Evolutionary conservation across 768 basidiomycete species (phyloP), one percentile per base, ranked within the genome.

Genomic region (Candolleomyces aberdarensis): DNA sequence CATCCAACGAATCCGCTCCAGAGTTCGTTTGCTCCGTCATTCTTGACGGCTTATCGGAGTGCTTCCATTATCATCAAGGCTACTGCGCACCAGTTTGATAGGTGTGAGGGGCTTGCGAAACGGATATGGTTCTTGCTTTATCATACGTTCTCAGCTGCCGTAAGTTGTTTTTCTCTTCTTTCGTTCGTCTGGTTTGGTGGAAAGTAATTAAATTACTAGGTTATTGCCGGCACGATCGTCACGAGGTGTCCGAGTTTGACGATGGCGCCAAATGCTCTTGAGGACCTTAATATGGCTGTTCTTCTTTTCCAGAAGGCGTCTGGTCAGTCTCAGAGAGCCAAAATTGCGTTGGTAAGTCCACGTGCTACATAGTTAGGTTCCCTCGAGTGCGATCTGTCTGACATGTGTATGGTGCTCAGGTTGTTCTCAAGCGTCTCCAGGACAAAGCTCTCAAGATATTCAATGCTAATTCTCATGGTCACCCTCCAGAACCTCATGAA

Each of bases 141-240:
- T 59, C 81, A 82, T 64, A 78, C 76, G 1, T 83, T 83, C 57
- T 81, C 79, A 29, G 80, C 81, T 13, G 80, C 81, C 50, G 81
- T 80, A 60, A 53, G 76, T 70, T 36, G 1, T 5, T 11, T 3
- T 11, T 3, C 11, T 36, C 36, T 36, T 36, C 36, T 11, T 36
- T 36, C 36, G 2, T 36, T 36, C 36, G 1, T 3, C 11, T 36
- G 1, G 6, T 36, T 6, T 36, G 11, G 11, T 36, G 36, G 36
- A 7, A 8, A 36, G 36, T 49, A 29, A 20, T 17, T n/a, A 9
- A 4, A 41, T 43, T 57, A 5, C 5, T 62, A 88, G 87, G 74
- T 86, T 13, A 81, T 85, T 55, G 79, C 81, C 1, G 85, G 85
- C 2, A 83, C 83, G 2, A 79, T 86, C n/a, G 83, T 85, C n/a